Evolutionary conservation across 331 rosid genomes (phyloP).

Genomic region (Rosa hybrid): DNA sequence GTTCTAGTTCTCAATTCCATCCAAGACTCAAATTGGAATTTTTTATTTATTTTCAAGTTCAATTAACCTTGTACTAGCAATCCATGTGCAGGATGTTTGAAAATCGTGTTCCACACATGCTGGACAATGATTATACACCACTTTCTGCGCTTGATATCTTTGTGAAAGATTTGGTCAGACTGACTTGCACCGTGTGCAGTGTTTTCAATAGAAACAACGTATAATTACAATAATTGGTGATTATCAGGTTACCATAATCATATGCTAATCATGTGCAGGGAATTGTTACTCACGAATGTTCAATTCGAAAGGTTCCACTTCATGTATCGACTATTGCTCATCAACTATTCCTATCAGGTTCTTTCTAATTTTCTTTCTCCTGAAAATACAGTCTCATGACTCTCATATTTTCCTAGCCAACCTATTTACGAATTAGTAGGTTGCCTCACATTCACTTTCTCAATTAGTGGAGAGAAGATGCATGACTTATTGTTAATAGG

Average conservation of each 20-base stretch:
- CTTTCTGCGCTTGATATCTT: conserved; percentile 94
- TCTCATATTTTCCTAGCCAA: background rate
- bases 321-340: conserved; percentile 72
- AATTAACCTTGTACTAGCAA: conserved; percentile 3
- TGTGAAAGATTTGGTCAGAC: conserved; percentile 90
- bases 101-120: conserved; percentile 96
- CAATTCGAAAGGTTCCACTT: conserved; percentile 73
- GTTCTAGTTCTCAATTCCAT: conserved; percentile 5
- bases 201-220: conserved; percentile 21
- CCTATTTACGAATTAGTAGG: background rate
- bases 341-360: conserved; percentile 87
- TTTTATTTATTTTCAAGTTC: background rate
- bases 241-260: conserved; percentile 17
- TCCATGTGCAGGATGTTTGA: conserved; percentile 76
- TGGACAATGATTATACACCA: conserved; percentile 89
- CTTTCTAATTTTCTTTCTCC: conserved; percentile 24
- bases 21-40: background rate
- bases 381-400: background rate
- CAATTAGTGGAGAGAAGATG: conserved; percentile 6
- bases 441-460: background rate
- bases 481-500: background rate
- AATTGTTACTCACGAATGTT: conserved; percentile 84
- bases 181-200: conserved; percentile 16
- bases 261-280: conserved; percentile 56
- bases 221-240: conserved; percentile 18